Percentiles rank a stretch among this genome's conserved stretches.
These are phyloP conservation scores for Alternaria ethzedia DNA, from an alignment of 2,329 filamentous ascomycete genomes.

Conservation along the genomic window DNA sequence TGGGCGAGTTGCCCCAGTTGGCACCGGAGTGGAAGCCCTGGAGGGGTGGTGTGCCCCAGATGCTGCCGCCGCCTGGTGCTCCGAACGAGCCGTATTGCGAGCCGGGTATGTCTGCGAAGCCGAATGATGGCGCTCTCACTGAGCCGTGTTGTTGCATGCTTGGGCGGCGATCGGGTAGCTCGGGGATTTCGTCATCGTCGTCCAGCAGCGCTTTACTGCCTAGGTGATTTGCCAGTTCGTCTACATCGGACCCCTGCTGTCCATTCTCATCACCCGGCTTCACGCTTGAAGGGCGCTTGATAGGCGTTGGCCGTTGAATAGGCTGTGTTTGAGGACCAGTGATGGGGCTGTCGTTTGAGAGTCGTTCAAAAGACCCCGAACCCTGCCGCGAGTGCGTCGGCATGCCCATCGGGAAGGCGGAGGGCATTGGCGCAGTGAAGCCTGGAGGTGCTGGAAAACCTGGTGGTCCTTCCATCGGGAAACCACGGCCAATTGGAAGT, in stretches of 20 bases:
- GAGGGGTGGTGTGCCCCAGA: slow-evolving; percentile 52
- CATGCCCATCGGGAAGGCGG: slow-evolving; percentile 48
- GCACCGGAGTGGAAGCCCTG: slow-evolving; percentile 49
- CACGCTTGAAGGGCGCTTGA: slow-evolving; percentile 82
- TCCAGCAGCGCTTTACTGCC: slow-evolving; percentile 88
- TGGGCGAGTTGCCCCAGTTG: slow-evolving; percentile 51
- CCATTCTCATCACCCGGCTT: slow-evolving; percentile 59
- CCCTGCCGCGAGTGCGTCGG: slow-evolving; percentile 76
- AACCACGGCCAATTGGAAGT: slow-evolving; percentile 65
- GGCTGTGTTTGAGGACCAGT: slow-evolving; percentile 66
- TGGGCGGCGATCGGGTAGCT: slow-evolving; percentile 62
- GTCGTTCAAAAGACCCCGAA: slow-evolving; percentile 67
- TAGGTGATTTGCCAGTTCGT: slow-evolving; percentile 77
- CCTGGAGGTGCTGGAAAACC: slow-evolving; percentile 50
- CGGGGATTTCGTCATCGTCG: slow-evolving; percentile 63
- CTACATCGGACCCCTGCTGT: slow-evolving; percentile 61
- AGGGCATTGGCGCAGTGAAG: slow-evolving; percentile 43
- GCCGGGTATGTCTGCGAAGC: slow-evolving; percentile 42
- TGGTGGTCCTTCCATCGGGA: slow-evolving; percentile 60
- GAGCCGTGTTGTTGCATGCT: slow-evolving; percentile 47
- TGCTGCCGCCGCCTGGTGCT: slow-evolving; percentile 39
- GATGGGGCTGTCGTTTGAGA: slow-evolving; percentile 60
- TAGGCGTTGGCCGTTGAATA: slow-evolving; percentile 82
- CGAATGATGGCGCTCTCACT: slow-evolving; percentile 38
- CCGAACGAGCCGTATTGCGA: slow-evolving; percentile 45